A percentile compares a stretch with the other conserved stretches of the same genome.
Evolutionary conservation across 2,329 filamentous ascomycete species (phyloP).

Genomic region (Fusarium hainanense): DNA sequence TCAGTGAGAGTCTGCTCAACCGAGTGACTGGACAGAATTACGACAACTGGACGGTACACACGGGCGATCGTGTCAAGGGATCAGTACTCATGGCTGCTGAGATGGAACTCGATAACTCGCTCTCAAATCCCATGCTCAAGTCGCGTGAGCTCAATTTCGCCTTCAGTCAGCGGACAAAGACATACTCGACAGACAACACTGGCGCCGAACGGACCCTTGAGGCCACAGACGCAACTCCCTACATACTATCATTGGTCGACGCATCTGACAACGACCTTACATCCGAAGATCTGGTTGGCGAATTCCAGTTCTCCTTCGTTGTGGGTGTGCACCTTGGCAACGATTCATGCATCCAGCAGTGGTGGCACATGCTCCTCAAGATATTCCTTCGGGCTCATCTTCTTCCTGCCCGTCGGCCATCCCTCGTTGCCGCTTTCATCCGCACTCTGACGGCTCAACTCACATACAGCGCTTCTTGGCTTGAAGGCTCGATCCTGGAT

Average conservation of each 20-base stretch:
- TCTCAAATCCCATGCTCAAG: slow-evolving; percentile 50
- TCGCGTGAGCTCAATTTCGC: slow-evolving; percentile 60
- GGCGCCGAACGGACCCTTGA: slow-evolving; percentile 56
- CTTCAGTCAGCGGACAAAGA: slow-evolving; percentile 57
- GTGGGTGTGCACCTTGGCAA: slow-evolving; percentile 69
- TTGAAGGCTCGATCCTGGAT: slow-evolving; percentile 60
- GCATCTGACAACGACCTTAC: slow-evolving; percentile 36
- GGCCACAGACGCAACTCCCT: slow-evolving; percentile 60
- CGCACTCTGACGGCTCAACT: slow-evolving; percentile 66
- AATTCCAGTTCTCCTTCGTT: slow-evolving; percentile 70
- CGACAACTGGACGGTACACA: slow-evolving; percentile 64
- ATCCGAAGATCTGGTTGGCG: slow-evolving; percentile 64
- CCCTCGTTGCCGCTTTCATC: slow-evolving; percentile 60
- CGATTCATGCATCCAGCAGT: slow-evolving; percentile 69
- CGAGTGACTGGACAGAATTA: slow-evolving; percentile 58
- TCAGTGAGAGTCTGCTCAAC: slow-evolving; percentile 58
- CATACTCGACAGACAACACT: slow-evolving; percentile 54
- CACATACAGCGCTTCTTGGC: slow-evolving; percentile 61
- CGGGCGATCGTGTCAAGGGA: slow-evolving; percentile 63
- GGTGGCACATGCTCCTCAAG: slow-evolving; percentile 66
- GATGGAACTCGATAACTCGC: slow-evolving; percentile 54
- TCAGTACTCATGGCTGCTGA: slow-evolving; percentile 53
- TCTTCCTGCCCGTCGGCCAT: slow-evolving; percentile 57
- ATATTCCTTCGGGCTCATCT: slow-evolving; percentile 63
- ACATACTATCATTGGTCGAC: slow-evolving; percentile 57